A percentile compares a stretch with the other conserved stretches of the same genome.
Evolutionary conservation across 768 basidiomycete genomes (phyloP).

Genomic region (Lyophyllum atratum): DNA sequence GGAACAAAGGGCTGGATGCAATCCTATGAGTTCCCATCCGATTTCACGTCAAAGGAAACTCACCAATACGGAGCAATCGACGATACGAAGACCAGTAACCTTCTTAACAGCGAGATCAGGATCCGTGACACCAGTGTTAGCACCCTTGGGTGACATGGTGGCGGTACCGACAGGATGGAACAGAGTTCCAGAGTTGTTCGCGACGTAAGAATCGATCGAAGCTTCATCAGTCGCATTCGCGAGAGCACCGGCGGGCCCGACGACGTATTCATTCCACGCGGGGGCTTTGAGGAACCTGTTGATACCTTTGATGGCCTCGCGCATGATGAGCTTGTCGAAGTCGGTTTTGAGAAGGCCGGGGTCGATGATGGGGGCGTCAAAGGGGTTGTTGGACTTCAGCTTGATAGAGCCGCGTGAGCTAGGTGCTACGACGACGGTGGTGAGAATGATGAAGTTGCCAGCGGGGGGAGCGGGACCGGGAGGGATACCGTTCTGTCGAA

Average conservation of each 20-base stretch:
- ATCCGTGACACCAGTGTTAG: slow-evolving; percentile 30
- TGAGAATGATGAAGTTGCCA: background rate
- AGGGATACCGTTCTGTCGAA: background rate
- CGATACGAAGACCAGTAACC: slow-evolving; percentile 30
- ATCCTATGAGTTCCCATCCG: background rate
- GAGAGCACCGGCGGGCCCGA: background rate
- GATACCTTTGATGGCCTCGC: slow-evolving; percentile 18
- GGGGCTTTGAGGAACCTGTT: background rate
- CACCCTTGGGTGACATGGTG: slow-evolving; percentile 25
- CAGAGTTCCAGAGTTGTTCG: slow-evolving; percentile 9
- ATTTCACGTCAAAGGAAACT: background rate
- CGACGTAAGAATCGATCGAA: background rate
- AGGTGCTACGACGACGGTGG: slow-evolving; percentile 18
- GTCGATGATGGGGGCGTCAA: slow-evolving; percentile 46
- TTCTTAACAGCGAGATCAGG: slow-evolving; percentile 29
- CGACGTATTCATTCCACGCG: background rate
- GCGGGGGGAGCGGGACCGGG: background rate
- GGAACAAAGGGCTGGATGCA: slow-evolving; percentile 15
- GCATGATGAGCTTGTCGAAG: slow-evolving; percentile 27
- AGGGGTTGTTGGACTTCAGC: slow-evolving; percentile 42
- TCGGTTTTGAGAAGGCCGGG: slow-evolving; percentile 38
- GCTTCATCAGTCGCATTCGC: background rate
- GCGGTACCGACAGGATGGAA: slow-evolving; percentile 28
- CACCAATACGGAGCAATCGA: slow-evolving; percentile 37
- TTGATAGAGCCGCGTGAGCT: slow-evolving; percentile 19